phyloP scores from a whole-genome alignment of 768 basidiomycete species.

The Termitomyces sp. region DNA sequence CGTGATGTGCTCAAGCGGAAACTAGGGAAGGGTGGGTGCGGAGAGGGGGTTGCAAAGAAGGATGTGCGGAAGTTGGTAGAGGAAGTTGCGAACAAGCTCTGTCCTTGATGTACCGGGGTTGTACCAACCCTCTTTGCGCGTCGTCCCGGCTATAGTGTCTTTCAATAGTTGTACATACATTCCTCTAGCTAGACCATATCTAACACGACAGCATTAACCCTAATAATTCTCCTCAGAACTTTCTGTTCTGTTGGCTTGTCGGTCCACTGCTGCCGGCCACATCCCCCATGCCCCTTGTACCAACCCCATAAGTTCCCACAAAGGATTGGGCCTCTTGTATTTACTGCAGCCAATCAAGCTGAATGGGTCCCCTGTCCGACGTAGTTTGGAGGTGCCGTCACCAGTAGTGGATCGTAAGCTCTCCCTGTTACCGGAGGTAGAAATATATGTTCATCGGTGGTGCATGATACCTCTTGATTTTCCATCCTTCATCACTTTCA shows the following conservation, averaged over 20 bases:
- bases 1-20: constrained; percentile 57
- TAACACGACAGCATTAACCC: neutral
- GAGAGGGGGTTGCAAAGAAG: constrained; percentile 56
- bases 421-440: too few relatives aligned
- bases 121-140: neutral
- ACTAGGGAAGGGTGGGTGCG: constrained; percentile 49
- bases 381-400: too few relatives aligned
- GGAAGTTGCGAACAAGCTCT: constrained; percentile 57
- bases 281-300: too few relatives aligned
- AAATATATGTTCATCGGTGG: neutral
- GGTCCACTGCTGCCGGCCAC: too few relatives aligned
- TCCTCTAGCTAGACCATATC: neutral
- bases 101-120: constrained; percentile 27
- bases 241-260: neutral
- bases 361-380: too few relatives aligned
- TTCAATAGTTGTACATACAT: neutral
- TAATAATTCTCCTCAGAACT: neutral
- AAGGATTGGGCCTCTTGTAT: too few relatives aligned
- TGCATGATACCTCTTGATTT: neutral
- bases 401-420: too few relatives aligned
- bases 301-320: too few relatives aligned
- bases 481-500: neutral
- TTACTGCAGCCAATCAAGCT: too few relatives aligned
- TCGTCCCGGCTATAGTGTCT: neutral
- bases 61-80: constrained; percentile 63